Evolutionary conservation across 495 filamentous ascomycete genomes (phyloP), one percentile per base, ranked within the genome.

Genomic region (Neurospora africana): DNA sequence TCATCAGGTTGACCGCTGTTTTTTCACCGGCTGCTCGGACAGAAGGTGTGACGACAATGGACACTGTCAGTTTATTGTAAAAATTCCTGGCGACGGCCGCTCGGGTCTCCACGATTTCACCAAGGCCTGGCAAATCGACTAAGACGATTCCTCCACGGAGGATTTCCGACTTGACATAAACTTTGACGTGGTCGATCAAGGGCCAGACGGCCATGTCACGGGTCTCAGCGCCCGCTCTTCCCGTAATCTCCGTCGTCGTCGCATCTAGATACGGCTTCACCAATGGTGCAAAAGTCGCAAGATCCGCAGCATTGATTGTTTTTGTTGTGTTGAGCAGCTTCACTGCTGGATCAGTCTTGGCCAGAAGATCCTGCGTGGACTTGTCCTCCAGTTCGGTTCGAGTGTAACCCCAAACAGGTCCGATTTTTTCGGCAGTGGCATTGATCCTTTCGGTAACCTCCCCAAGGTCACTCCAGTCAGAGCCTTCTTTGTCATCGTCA

Each of bases 111-210:
- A 78, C 73, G 0, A 41, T 68, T 53, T 79, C 78, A 2, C 75
- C 76, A 4, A 76, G 53, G 1, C 78, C 78, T 0, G 78, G 78
- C 9, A 79, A 68, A 27, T 79, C 78, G 1, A 79, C 75, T 8
- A 78, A 39, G 19, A 72, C 39, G 5, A 79, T 67, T 0, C 78
- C 78, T 19, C 74, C 74, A 11, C 39, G 72, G 2, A 79, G 70
- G 0, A 79, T 67, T 5, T 76, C 72, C 0, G 76, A 67, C 5
- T 74, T 77, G 27, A 78, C 74, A 30, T 68, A 77, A 2, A 79
- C 11, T 8, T 73, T 72, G 8, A 78, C 77, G 21, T 77, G 61
- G 6, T 75, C 68, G 17, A 79, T 76, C n/a, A 79, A 53, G 0
- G 78, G 77, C 78, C 78, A 79, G 1, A 72, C 73, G 0, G 65